Conservation (phyloP, 2,329 filamentous ascomycete genomes). For the Lecanoromycetidae sp. region DNA sequence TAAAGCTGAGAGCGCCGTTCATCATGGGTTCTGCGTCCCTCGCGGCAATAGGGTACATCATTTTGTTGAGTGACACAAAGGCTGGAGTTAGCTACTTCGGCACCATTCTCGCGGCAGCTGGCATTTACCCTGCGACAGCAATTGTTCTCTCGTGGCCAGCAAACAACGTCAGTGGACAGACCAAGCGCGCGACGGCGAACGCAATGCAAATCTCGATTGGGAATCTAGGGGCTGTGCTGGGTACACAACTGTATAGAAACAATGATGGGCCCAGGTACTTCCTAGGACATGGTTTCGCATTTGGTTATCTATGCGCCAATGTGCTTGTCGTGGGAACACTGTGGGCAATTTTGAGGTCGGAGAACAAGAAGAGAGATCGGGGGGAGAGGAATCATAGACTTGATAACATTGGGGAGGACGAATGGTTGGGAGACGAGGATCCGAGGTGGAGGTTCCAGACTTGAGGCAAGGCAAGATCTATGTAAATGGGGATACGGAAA, state of each 20-base stretch:
- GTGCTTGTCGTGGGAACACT: conserved; percentile 41
- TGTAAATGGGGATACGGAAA: too few relatives aligned
- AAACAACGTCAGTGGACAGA: conserved; percentile 47
- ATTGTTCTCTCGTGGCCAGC: conserved; percentile 45
- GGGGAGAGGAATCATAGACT: conserved; percentile 6
- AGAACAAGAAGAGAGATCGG: conserved; percentile 26
- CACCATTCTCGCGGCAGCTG: conserved; percentile 46
- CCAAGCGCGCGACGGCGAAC: conserved; percentile 44
- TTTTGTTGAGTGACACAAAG: conserved; percentile 40
- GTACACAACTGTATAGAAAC: conserved; percentile 56
- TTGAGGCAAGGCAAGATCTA: too few relatives aligned
- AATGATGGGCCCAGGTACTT: conserved; percentile 50
- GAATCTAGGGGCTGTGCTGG: conserved; percentile 53
- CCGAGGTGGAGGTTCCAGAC: conserved; percentile 17
- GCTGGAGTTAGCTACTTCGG: conserved; percentile 47
- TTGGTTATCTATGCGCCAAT: conserved; percentile 52
- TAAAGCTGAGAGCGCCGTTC: conserved; percentile 48
- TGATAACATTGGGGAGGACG: conserved; percentile 2
- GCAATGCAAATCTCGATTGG: conserved; percentile 43
- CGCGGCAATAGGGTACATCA: conserved; percentile 51
- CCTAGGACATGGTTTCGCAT: conserved; percentile 53
- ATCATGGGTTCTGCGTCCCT: conserved; percentile 46
- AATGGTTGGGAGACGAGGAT: conserved; percentile 17
- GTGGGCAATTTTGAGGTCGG: conserved; percentile 38
- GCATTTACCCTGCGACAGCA: conserved; percentile 45